Base-by-base conservation (phyloP, 2,329 filamentous ascomycete genomes). In the Dryadomyces sulphureus region DNA sequence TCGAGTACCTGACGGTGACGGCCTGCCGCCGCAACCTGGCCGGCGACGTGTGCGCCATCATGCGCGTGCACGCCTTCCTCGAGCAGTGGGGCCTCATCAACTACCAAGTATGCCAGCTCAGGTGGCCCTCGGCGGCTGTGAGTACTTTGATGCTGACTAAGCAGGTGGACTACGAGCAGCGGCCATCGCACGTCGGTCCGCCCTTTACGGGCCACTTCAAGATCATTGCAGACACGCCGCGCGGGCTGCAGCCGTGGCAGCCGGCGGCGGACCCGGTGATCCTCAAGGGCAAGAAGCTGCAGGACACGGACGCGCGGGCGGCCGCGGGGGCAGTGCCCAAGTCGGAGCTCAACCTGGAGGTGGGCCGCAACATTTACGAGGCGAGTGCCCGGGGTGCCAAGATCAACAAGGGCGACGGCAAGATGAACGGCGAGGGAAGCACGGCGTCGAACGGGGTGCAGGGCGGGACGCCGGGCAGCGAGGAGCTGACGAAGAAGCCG, bases 21-120 rank as follows among this genome's bases (percentile, higher is more conserved):
- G 92, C 92, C 43, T 98, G 92, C 61, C 77, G 92, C 52, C 78
- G 92, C 54, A 98, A 98, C 62, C 66, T 98, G 58, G 92, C 92
- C 20, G 92, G 92, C 53, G 92, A 98, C 64, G 92, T 98, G 27
- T 98, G 92, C 66, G 90, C 92, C 35, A 98, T 98, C 56, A 98
- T 98, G 92, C 82, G 92, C 53, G 90, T 98, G 17, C 92, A 98
- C 64, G 84, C 88, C 16, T 98, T 98, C 66, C 73, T 98, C 32
- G 92, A 98, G 66, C 90, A 96, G 62, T 98, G 92, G 92, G 92
- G 92, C 7, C 70, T 98, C 57, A 95, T 98, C 62, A 98, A 98
- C 65, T 98, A 98, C 60, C 92, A 98, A 72, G 90, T 94, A 72
- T 21, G 30, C 25, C 4, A 34, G 12, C 9, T 25, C n/a, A 14